A percentile compares a stretch with the other conserved stretches of the same genome.
phyloP scores from a whole-genome alignment of 2,329 filamentous ascomycete genomes.

The Neopestalotiopsis sp. region DNA sequence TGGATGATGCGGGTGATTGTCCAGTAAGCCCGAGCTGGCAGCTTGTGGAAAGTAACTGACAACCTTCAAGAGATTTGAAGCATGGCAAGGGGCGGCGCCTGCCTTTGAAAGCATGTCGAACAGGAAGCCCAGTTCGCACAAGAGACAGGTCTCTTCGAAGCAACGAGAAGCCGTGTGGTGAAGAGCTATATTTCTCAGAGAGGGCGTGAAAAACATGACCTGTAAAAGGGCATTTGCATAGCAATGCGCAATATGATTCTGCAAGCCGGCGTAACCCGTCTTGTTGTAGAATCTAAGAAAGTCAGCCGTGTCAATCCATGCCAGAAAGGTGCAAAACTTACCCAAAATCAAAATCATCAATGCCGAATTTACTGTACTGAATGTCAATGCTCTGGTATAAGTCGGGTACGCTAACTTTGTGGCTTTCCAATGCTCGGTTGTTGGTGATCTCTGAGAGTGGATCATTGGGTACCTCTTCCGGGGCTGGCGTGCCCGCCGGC shows the following conservation, averaged over 20 bases:
- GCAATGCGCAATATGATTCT: conserved; percentile 96
- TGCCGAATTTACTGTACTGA: conserved; percentile 98
- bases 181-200: conserved; percentile 85
- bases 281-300: conserved; percentile 84
- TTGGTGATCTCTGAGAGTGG: conserved; percentile 69
- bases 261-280: conserved; percentile 86
- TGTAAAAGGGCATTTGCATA: conserved; percentile 94
- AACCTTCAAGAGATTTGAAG: conserved; percentile 90
- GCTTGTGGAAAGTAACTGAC: conserved; percentile 85
- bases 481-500: conserved; percentile 43
- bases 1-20: conserved; percentile 78
- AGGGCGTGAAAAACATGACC: conserved; percentile 86
- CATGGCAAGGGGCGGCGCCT: conserved; percentile 90
- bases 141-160: conserved; percentile 78
- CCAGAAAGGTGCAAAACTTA: conserved; percentile 44
- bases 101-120: conserved; percentile 99
- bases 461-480: conserved; percentile 57
- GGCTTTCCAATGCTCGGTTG: conserved; percentile 68
- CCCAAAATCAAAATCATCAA: conserved; percentile 99
- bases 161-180: conserved; percentile 89
- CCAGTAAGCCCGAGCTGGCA: conserved; percentile 77
- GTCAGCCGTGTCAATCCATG: conserved; percentile 18
- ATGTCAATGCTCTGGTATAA: conserved; percentile 96
- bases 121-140: conserved; percentile 94
- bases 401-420: conserved; percentile 80